phyloP scores from a whole-genome alignment of 768 basidiomycete species.

The Termitomyces heimii region DNA sequence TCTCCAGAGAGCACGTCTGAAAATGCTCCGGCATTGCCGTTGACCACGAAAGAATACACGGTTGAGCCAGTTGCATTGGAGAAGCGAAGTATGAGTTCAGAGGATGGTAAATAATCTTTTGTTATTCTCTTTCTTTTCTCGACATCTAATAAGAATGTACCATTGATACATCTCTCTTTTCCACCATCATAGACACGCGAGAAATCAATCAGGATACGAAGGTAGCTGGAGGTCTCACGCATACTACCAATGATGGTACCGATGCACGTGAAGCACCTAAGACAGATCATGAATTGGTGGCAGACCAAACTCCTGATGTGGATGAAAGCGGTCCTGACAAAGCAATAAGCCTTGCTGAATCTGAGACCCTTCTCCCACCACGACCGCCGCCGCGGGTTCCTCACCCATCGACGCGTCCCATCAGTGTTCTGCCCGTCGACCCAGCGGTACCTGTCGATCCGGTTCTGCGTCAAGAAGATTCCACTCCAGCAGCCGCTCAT shows the following conservation, averaged over 20 bases:
- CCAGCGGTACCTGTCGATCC: constrained; percentile 6
- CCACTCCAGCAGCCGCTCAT: not conserved
- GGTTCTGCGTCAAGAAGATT: not conserved
- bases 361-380: constrained; percentile 4
- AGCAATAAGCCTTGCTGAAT: constrained; percentile 3
- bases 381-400: constrained; percentile 13
- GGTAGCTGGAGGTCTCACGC: constrained; percentile 4
- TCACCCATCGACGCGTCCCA: constrained; percentile 11
- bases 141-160: constrained; percentile 14
- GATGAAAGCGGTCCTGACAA: constrained; percentile 2
- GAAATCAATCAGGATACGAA: constrained; percentile 5
- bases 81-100: constrained; percentile 6
- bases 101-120: constrained; percentile 21
- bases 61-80: not conserved
- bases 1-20: not conserved
- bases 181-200: constrained; percentile 11
- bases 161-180: constrained; percentile 20
- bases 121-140: constrained; percentile 14
- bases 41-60: constrained; percentile 2
- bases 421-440: constrained; percentile 2
- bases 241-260: constrained; percentile 8
- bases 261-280: constrained; percentile 7
- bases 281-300: constrained; percentile 6
- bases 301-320: not conserved
- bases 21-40: not conserved